A percentile compares a stretch with the other conserved stretches of the same genome.
phyloP scores from a whole-genome alignment of 768 basidiomycete genomes.

The Hericium alpestre region DNA sequence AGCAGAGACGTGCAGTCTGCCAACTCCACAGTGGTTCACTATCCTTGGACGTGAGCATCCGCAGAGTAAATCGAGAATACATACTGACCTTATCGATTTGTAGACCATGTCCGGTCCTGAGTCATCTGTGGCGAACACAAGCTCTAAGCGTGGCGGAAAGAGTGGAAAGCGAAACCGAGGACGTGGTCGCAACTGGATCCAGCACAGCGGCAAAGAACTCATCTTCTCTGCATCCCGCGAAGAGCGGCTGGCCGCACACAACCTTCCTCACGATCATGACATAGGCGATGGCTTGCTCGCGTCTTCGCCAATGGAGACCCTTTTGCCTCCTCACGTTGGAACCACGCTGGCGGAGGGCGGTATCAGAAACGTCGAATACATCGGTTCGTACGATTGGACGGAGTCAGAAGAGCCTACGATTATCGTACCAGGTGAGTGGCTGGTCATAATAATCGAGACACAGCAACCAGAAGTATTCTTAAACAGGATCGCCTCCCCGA shows the following conservation, averaged over 20 bases:
- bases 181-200: too few relatives aligned
- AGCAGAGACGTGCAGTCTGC: too few relatives aligned
- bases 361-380: slow-evolving; percentile 14
- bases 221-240: neutral
- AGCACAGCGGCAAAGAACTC: neutral
- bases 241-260: neutral
- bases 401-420: slow-evolving; percentile 17
- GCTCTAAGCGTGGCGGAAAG: too few relatives aligned
- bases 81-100: too few relatives aligned
- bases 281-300: neutral
- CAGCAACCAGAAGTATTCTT: neutral
- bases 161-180: too few relatives aligned
- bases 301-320: neutral
- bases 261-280: neutral
- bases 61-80: too few relatives aligned
- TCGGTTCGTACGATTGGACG: slow-evolving; percentile 24
- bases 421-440: slow-evolving; percentile 19
- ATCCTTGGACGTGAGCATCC: too few relatives aligned
- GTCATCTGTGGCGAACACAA: too few relatives aligned
- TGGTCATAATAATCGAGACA: neutral
- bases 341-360: neutral
- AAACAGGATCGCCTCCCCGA: slow-evolving; percentile 44
- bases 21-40: too few relatives aligned
- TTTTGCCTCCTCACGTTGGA: neutral
- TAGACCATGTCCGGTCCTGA: too few relatives aligned